Base-by-base conservation (phyloP, 176 grass and related monocot genomes). In the Puccinellia tenuiflora region DNA sequence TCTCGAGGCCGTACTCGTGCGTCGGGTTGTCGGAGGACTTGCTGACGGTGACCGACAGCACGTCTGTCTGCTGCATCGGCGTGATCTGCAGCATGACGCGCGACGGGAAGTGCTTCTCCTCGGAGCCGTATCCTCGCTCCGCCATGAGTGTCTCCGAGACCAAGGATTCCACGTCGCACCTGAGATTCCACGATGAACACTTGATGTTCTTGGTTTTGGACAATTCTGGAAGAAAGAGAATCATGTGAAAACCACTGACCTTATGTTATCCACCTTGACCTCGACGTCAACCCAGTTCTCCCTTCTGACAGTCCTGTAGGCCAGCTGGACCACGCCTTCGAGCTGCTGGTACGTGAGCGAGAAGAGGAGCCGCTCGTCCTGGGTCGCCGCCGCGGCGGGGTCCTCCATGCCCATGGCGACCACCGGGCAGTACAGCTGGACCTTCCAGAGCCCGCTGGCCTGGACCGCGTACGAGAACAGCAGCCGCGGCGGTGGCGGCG, bases 31-130 rank as follows among this genome's bases (percentile, higher is more conserved):
- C 87, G 0, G 90, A 92, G 64, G 96, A 96, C 87, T 90, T 99
- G 80, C 83, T 90, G 42, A 96, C 87, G 10, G 93, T 92, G 38
- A 93, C 85, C 4, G 87, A 96, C 7, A 93, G 12, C 14, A 99
- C 68, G 29, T 99, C 85, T 20, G 93, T 93, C 39, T 99, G 96
- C 57, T 91, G 91, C 54, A 80, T 84, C n/a, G 96, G 93, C 82
- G 96, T 96, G 86, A 99, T 85, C 71, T 93, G 89, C 89, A 99
- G 87, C 63, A 87, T 91, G 62, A 99, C 81, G 25, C 91, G 83
- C 0, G 93, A 96, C 6, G 96, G 96, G 79, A 99, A 99, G 35
- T 93, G 91, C 56, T 99, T 99, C 62, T 98, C 96, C 34, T 93
- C 85, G 1, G 93, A 92, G 13, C 93, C 93, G 70, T 92, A 95